Percentiles rank a stretch among this genome's conserved stretches.
Evolutionary conservation across 805 yeast genomes (phyloP).

Genomic region (Barnettozyma siamensis): DNA sequence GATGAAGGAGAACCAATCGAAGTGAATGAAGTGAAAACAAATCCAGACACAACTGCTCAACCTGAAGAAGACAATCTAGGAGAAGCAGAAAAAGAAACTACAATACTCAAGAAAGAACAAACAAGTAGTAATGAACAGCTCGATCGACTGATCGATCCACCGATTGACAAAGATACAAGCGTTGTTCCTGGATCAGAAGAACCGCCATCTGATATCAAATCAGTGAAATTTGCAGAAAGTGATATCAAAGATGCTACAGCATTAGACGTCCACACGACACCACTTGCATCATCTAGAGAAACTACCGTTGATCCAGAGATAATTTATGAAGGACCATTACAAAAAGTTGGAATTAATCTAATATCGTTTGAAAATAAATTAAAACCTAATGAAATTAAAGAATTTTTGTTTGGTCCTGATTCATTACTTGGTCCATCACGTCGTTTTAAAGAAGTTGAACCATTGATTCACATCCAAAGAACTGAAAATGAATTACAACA

Average conservation of each 20-base stretch:
- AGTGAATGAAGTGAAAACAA: not conserved
- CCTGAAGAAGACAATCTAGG: not conserved
- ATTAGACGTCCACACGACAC: constrained; percentile 10
- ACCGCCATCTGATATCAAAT: constrained; percentile 4
- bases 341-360: constrained; percentile 49
- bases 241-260: constrained; percentile 3
- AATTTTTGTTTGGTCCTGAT: constrained; percentile 57
- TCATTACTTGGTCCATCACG: constrained; percentile 46
- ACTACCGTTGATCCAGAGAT: constrained; percentile 16
- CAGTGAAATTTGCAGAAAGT: constrained; percentile 21
- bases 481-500: constrained; percentile 9
- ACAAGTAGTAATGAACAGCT: no score
- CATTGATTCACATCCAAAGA: constrained; percentile 37
- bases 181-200: not conserved
- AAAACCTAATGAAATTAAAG: constrained; percentile 26
- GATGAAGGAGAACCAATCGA: not conserved
- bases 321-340: constrained; percentile 63
- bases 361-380: constrained; percentile 42
- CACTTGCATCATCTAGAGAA: constrained; percentile 7
- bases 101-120: not conserved
- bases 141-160: no score
- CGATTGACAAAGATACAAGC: no score
- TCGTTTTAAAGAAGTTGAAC: constrained; percentile 50
- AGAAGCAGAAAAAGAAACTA: not conserved
- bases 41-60: not conserved